phyloP scores from a whole-genome alignment of 179 eudicot species.

The Carnegiea gigantea region DNA sequence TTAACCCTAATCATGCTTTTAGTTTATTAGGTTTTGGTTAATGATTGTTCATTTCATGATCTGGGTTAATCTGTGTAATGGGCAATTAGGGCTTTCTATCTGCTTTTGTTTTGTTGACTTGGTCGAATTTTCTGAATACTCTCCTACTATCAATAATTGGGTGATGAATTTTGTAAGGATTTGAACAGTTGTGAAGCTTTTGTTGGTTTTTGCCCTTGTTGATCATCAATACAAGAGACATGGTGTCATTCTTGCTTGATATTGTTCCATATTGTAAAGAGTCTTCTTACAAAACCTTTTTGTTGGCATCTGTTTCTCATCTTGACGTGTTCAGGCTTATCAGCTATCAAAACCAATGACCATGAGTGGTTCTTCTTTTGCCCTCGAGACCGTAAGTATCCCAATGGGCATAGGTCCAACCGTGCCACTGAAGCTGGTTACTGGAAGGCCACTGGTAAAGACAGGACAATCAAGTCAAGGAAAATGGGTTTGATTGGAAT shows the following conservation, averaged over 20 bases:
- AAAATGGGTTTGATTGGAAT: slow-evolving; percentile 65
- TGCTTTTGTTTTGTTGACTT: background rate
- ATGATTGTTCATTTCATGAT: background rate
- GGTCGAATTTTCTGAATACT: background rate
- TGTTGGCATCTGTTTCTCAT: slow-evolving; percentile 3
- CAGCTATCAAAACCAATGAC: slow-evolving; percentile 59
- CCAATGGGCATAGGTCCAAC: slow-evolving; percentile 85
- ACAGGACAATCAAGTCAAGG: slow-evolving; percentile 60
- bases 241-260: background rate
- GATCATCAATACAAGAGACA: background rate
- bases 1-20: background rate
- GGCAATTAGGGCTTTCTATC: background rate
- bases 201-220: background rate
- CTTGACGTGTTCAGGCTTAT: slow-evolving; percentile 49
- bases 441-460: slow-evolving; percentile 99
- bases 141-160: background rate
- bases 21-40: background rate
- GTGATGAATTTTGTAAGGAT: background rate
- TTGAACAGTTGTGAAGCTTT: background rate
- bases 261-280: background rate
- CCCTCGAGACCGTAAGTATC: slow-evolving; percentile 91
- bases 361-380: slow-evolving; percentile 97
- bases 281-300: background rate
- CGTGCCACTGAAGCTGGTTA: slow-evolving; percentile 81
- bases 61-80: slow-evolving; percentile 19